Percentiles rank a stretch among this genome's conserved stretches.
Evolutionary conservation across 208 protist genomes (phyloP).

Genomic region (Zelonia costaricensis): DNA sequence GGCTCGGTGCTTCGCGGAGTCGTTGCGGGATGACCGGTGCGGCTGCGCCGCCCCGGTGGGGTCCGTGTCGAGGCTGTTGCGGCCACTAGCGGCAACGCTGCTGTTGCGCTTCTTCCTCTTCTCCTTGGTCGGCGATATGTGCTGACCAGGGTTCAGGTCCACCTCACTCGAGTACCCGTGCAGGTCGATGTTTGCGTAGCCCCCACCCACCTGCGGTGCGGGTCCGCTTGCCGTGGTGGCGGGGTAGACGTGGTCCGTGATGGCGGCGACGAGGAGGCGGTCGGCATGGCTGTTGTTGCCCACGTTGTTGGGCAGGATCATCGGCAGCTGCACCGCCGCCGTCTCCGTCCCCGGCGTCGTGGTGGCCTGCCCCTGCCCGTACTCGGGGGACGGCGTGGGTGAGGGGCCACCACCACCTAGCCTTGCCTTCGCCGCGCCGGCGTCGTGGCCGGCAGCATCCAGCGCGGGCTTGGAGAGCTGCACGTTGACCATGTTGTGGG

Average conservation of each 20-base stretch:
- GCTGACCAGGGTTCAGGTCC: no score
- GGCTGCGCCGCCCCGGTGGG: no score
- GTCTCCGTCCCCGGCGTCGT: background rate
- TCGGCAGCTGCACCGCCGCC: conserved; percentile 23
- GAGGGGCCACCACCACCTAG: background rate
- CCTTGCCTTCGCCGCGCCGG: background rate
- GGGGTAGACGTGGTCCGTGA: background rate
- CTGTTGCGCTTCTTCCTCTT: background rate
- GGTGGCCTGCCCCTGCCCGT: no score
- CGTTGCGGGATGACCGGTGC: no score
- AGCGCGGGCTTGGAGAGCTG: background rate
- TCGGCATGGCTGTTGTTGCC: no score
- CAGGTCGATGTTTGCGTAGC: background rate
- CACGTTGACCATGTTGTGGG: background rate
- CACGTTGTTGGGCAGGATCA: conserved; percentile 7
- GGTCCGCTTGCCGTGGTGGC: background rate
- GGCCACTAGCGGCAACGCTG: no score
- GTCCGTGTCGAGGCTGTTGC: no score
- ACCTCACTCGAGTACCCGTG: background rate
- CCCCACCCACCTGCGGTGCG: background rate
- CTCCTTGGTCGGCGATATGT: background rate
- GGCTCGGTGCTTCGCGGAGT: no score
- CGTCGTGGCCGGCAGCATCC: background rate
- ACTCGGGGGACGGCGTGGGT: no score
- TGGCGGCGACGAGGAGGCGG: background rate